phyloP scores from a whole-genome alignment of 2,329 filamentous ascomycete genomes.

The Verticillium albo-atrum region DNA sequence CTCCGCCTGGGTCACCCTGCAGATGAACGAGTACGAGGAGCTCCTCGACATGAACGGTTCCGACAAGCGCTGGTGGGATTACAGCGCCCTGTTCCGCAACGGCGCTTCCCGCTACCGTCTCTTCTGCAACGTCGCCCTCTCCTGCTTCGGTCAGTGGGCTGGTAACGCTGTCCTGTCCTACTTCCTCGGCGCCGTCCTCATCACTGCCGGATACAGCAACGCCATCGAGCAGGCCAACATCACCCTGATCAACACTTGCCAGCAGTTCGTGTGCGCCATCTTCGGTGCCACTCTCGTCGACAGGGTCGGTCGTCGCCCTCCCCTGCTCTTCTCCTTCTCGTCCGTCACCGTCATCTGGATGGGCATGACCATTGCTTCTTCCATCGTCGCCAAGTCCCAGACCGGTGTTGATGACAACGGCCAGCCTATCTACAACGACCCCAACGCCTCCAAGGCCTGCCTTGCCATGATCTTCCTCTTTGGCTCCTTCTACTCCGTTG shows the following conservation, averaged over 20 bases:
- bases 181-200: constrained; percentile 44
- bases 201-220: constrained; percentile 42
- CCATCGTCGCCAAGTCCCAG: constrained; percentile 27
- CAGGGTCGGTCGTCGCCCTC: constrained; percentile 44
- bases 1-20: constrained; percentile 25
- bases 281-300: constrained; percentile 46
- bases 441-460: constrained; percentile 36
- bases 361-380: constrained; percentile 42
- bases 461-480: constrained; percentile 52
- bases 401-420: constrained; percentile 21
- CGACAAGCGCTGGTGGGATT: constrained; percentile 46
- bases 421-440: constrained; percentile 22
- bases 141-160: constrained; percentile 43
- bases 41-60: constrained; percentile 35
- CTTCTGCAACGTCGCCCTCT: constrained; percentile 34
- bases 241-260: constrained; percentile 45
- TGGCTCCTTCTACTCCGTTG: constrained; percentile 45
- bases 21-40: constrained; percentile 38
- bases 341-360: constrained; percentile 45
- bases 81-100: constrained; percentile 36
- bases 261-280: constrained; percentile 44
- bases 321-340: constrained; percentile 45
- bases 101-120: constrained; percentile 37
- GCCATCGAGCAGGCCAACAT: constrained; percentile 38
- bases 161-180: constrained; percentile 40